Evolutionary conservation across 495 filamentous ascomycete genomes (phyloP), one percentile per base, ranked within the genome.

Genomic region (Podospora conica): DNA sequence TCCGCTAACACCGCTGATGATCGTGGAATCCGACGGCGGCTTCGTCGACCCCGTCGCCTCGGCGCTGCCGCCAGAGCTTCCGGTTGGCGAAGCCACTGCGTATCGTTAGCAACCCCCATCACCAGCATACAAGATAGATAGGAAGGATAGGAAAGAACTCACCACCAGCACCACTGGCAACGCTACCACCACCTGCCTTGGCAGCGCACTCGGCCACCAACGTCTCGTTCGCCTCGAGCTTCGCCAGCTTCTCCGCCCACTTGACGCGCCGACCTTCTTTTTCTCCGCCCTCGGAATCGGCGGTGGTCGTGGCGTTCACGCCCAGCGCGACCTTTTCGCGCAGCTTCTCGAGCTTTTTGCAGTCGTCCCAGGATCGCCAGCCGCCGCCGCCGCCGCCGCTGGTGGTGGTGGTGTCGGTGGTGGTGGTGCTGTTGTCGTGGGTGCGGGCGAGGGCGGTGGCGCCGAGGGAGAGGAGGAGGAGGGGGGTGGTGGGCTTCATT

Each of bases 381-480:
- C 18, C 18, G 1, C 59, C 9, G 11, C 33, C 11, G 3, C 59
- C 7, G 9, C 31, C 22, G 33, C 10, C 15, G 3, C 15, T 7
- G 18, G 33, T 40, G 33, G 33, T 48, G 55, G 55, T 3, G 55
- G 55, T 1, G 54, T 56, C 54, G 23, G 54, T 27, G 15, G 28
- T 29, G 54, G 54, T 56, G 7, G 21, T 23, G 54, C 24, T 56
- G 54, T 23, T n/a, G 58, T 29, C 10, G 58, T 10, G 58, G 9
- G n/a, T 27, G 25, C 58, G 25, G 58, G 58, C 58, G n/a, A 59
- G 58, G 25, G 58, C n/a, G 58, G 58, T 33, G 58, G 58, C 10
- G 58, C 23, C 18, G 2, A 59, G 58, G 58, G 58, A 29, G 58
- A 59, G 58, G 58, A 29, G n/a, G 12, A 59, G 58, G 58, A 59